Evolutionary conservation across 345 rosid genomes (phyloP).

Genomic region (Gynandropsis gynandra): DNA sequence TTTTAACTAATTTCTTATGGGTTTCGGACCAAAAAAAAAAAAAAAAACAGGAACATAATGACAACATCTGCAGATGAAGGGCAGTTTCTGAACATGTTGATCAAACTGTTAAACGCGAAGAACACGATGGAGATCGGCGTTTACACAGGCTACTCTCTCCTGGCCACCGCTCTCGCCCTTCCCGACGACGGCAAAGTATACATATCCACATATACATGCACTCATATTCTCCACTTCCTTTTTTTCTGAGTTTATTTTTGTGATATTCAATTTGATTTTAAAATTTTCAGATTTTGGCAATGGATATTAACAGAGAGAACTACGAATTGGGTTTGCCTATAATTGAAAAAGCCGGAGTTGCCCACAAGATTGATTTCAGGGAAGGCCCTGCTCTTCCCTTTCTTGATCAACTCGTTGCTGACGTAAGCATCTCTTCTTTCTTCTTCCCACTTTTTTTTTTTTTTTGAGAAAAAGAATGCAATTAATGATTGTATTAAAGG

Average conservation of each 20-base stretch:
- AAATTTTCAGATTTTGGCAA: conserved; percentile 67
- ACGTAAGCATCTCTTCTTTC: conserved; percentile 44
- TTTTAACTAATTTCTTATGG: background rate
- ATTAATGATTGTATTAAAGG: background rate
- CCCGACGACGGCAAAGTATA: conserved; percentile 85
- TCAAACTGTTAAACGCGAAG: conserved; percentile 94
- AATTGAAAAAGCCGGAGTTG: conserved; percentile 87
- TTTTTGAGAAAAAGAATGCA: background rate
- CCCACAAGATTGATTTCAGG: conserved; percentile 85
- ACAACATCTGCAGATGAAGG: conserved; percentile 98
- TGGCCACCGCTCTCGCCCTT: conserved; percentile 96
- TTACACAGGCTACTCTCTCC: conserved; percentile 94
- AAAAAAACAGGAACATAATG: conserved; percentile 73
- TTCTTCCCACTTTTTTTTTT: background rate
- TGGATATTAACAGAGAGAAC: conserved; percentile 89
- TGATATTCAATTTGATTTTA: background rate
- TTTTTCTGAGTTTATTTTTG: background rate
- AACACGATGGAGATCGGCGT: conserved; percentile 99
- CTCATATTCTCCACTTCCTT: background rate
- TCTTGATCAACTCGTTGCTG: conserved; percentile 71
- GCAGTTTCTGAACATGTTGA: conserved; percentile 83
- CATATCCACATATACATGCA: background rate
- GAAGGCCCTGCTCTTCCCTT: conserved; percentile 98
- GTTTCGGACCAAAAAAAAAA: background rate
- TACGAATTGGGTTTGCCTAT: conserved; percentile 88